Evolutionary conservation across 73 alveolate species (phyloP).

Genomic region (Blepharisma stoltei): DNA sequence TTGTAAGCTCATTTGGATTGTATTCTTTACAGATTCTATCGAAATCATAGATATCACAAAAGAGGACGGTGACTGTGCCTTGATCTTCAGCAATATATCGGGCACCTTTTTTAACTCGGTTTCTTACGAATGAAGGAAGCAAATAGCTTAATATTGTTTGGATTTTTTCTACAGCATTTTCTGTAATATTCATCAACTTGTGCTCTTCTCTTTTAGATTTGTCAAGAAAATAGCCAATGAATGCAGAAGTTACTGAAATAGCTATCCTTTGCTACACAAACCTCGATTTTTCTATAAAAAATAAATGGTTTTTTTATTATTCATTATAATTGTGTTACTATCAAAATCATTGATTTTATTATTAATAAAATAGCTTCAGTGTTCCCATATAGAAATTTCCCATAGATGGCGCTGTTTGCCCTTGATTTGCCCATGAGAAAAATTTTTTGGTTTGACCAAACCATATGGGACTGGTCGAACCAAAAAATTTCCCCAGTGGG

Average conservation of each 20-base stretch:
- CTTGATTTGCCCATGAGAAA: too few species aligned
- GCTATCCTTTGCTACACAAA: too few species aligned
- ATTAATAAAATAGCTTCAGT: not conserved
- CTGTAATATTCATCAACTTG: not conserved
- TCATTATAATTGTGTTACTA: too few species aligned
- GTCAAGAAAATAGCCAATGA: not conserved
- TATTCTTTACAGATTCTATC: slow-evolving; percentile 45
- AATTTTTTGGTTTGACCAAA: too few species aligned
- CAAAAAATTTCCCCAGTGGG: too few species aligned
- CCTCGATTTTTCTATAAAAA: too few species aligned
- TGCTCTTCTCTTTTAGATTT: not conserved
- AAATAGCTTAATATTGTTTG: slow-evolving; percentile 44
- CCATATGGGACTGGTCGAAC: too few species aligned
- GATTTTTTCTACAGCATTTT: slow-evolving; percentile 23
- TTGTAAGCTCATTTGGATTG: slow-evolving; percentile 44
- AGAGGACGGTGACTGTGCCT: slow-evolving; percentile 38
- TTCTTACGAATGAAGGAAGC: not conserved
- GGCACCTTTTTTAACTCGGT: too few species aligned
- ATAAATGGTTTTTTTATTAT: too few species aligned
- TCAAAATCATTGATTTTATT: not conserved
- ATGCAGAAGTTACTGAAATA: slow-evolving; percentile 12
- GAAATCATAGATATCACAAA: slow-evolving; percentile 50
- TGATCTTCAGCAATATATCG: too few species aligned
- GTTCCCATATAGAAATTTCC: too few species aligned
- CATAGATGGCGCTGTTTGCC: too few species aligned